phyloP scores from a whole-genome alignment of 768 basidiomycete species.

The Rhodotorula taiwanensis region DNA sequence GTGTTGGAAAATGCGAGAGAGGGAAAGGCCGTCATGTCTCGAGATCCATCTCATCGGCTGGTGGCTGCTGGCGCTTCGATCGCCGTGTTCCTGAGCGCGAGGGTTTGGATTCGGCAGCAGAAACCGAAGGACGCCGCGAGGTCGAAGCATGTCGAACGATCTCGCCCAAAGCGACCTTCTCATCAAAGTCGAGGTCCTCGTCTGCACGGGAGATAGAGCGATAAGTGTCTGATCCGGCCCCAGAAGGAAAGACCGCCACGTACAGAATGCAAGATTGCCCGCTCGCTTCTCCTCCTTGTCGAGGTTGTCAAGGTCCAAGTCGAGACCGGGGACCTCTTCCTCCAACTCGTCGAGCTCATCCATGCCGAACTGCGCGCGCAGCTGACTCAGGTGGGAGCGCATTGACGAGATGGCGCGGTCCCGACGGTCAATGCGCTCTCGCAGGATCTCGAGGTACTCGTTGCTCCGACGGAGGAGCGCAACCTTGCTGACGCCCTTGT shows the following conservation, averaged over 20 bases:
- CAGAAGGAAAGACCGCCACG: background rate
- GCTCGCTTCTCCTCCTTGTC: constrained; percentile 30
- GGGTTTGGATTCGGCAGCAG: too few relatives aligned
- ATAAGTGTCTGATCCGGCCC: background rate
- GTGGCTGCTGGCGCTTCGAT: too few relatives aligned
- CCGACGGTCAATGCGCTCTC: constrained; percentile 34
- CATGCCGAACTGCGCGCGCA: constrained; percentile 29
- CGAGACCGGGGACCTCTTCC: constrained; percentile 22
- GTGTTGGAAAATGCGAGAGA: too few relatives aligned
- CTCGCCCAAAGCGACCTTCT: background rate
- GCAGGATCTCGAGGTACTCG: constrained; percentile 40
- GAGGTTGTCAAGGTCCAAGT: constrained; percentile 30
- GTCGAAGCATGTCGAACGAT: background rate
- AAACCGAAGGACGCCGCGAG: background rate
- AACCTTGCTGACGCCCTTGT: constrained; percentile 42
- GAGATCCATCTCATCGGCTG: too few relatives aligned
- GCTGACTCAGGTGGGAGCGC: background rate
- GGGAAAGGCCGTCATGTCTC: too few relatives aligned
- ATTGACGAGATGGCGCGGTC: constrained; percentile 26
- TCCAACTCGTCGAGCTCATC: constrained; percentile 15
- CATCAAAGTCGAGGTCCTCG: constrained; percentile 30
- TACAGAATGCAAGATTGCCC: constrained; percentile 31
- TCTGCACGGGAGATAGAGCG: background rate
- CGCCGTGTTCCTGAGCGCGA: too few relatives aligned
- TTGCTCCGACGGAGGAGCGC: constrained; percentile 40